Evolutionary conservation across 2,329 filamentous ascomycete genomes (phyloP), one percentile per base, ranked within the genome.

Genomic region (Mycogone perniciosa): DNA sequence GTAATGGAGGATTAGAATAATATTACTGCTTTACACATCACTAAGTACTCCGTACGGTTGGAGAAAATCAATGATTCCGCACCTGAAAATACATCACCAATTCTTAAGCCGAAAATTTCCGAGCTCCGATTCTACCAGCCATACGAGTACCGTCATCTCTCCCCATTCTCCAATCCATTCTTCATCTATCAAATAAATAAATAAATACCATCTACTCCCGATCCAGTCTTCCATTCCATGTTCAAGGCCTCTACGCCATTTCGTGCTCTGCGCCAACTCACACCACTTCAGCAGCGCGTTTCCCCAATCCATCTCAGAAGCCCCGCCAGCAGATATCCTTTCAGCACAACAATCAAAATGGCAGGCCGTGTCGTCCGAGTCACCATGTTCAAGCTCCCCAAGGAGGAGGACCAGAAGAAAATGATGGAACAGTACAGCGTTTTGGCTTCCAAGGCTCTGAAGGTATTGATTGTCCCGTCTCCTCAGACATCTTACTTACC

Each of bases 321-420:
- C n/a, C 42, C 20, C 40, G 9, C 34, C 37, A 3, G 33, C 26
- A 31, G 34, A 31, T 31, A 45, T 34, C 2, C 31, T 31, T 9
- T 42, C 39, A 40, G 9, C 33, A 55, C 30, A 47, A 4, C 44
- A 38, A 20, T 44, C 55, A 56, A 46, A 27, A 62, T 77, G 72
- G 64, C 69, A 13, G 62, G 64, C 56, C 69, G 67, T 44, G 65
- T 79, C 53, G 70, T 75, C 60, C 70, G 76, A 48, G 62, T 76
- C 34, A 79, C 76, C 56, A 70, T 79, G 69, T 79, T 79, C 71
- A 79, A 79, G 67, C 58, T 77, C 35, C 71, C 74, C 26, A 67
- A 70, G 42, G 59, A 64, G 51, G 73, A 68, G 41, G 67, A 73
- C 55, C 72, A 73, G 60, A 54, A 70, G 58, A 67, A 64, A 60